Base-by-base conservation (phyloP, 2,329 filamentous ascomycete genomes). In the Aspergillus melleus region DNA sequence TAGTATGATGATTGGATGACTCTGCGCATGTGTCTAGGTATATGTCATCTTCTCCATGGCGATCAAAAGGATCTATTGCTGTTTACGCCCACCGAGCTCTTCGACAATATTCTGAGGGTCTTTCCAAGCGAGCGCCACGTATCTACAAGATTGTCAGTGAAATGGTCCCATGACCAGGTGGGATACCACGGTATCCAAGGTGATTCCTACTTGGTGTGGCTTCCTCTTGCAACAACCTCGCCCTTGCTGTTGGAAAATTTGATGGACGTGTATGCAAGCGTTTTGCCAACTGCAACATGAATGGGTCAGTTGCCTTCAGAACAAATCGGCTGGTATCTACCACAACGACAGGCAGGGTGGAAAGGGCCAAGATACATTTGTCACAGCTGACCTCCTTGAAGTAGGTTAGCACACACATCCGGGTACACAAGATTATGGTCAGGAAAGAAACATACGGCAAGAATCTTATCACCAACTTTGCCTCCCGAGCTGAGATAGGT, bases 401-500 rank as follows among this genome's bases (percentile, higher is more conserved):
- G 49, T 39, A 36, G 39, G 57, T 74, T 60, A 73, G 65, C 52
- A 52, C 16, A 4, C 24, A 24, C 9, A 11, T 22, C 36, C 16
- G 10, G 12, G 8, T 19, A 5, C 30, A 12, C n/a, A 39, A 54
- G 5, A 1, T 54, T 50, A 6, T 49, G 22, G 54, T 22, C 19
- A 19, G 29, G 44, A 29, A 42, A 29, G 44, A 47, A 42, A 74
- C 78, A 63, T 72, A 82, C 80, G 2, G 83, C 85, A 53, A 81
- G 74, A 57, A 88, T 81, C 51, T 78, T 77, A 64, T 89, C 86
- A 4, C 87, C 87, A 5, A 88, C 77, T 65, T 84, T 86, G 6
- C 87, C 87, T 8, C 87, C 87, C 2, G 85, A 85, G 54, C 79
- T 84, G 14, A 89, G 75, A 66, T 88, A 89, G 1, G 87, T 89